Percentiles rank a stretch among this genome's conserved stretches.
Conservation (phyloP, 495 filamentous ascomycete species). For the Pseudoneurospora amorphoporcata region DNA sequence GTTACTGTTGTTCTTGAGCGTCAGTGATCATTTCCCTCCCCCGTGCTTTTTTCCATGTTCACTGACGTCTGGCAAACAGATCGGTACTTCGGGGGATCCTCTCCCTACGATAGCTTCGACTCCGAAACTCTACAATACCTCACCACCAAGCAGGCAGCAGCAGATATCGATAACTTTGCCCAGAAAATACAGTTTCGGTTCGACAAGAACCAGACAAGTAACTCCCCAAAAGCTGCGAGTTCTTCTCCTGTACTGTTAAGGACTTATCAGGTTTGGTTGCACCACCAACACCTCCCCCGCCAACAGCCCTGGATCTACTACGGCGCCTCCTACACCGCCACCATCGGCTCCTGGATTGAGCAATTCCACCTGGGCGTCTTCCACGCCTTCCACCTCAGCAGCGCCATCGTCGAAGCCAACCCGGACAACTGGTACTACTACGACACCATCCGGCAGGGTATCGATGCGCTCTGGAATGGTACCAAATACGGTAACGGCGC, state of each 20-base stretch:
- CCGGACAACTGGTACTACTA: conserved; percentile 59
- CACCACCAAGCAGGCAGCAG: conserved; percentile 49
- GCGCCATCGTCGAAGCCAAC: conserved; percentile 50
- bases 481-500: background rate
- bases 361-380: conserved; percentile 51
- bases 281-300: background rate
- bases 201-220: conserved; percentile 40
- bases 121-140: conserved; percentile 50
- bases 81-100: conserved; percentile 51
- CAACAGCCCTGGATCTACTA: conserved; percentile 48
- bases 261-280: too few species aligned
- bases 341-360: conserved; percentile 52
- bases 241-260: too few species aligned
- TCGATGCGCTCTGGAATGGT: conserved; percentile 27
- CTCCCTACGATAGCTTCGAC: conserved; percentile 45
- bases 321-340: conserved; percentile 55
- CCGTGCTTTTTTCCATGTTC: background rate
- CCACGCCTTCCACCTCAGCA: conserved; percentile 55
- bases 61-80: conserved; percentile 19
- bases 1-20: conserved; percentile 49
- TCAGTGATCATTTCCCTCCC: conserved; percentile 13
- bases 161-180: conserved; percentile 53
- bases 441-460: conserved; percentile 46
- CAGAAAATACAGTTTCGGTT: conserved; percentile 48
- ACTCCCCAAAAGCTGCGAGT: conserved; percentile 33